A percentile compares a stretch with the other conserved stretches of the same genome.
These are phyloP conservation scores for Ilyonectria mors-panacis DNA, from an alignment of 2,329 filamentous ascomycete species.

Conservation along the genomic window DNA sequence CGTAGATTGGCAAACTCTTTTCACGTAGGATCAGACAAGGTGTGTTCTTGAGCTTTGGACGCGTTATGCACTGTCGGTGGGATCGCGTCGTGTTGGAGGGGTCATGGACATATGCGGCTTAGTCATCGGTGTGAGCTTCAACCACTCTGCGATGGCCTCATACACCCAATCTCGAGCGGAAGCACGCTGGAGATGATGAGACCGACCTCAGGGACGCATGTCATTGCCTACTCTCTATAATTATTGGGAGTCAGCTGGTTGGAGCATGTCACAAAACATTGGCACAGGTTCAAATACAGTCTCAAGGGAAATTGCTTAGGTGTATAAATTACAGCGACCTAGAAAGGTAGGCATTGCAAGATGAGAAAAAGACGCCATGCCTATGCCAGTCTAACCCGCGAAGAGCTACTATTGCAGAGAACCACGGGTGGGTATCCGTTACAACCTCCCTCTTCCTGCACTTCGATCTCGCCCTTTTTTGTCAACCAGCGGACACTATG, in stretches of 20 bases:
- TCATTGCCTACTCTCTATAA: too few relatives aligned
- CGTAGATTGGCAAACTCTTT: not conserved
- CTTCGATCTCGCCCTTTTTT: slow-evolving; percentile 63
- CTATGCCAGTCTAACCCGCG: slow-evolving; percentile 66
- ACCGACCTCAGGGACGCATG: too few relatives aligned
- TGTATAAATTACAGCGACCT: slow-evolving; percentile 76
- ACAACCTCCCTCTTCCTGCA: slow-evolving; percentile 61
- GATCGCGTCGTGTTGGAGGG: slow-evolving; percentile 12
- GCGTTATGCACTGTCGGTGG: not conserved
- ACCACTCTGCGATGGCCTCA: not conserved
- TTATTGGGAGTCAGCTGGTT: too few relatives aligned
- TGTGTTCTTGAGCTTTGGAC: not conserved
- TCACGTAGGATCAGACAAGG: not conserved
- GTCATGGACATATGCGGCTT: not conserved
- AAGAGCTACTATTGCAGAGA: slow-evolving; percentile 59
- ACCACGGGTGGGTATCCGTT: slow-evolving; percentile 56
- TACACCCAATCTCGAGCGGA: too few relatives aligned
- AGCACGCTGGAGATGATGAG: too few relatives aligned
- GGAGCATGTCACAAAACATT: not conserved
- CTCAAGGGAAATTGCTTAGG: slow-evolving; percentile 69
- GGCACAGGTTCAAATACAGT: slow-evolving; percentile 33
- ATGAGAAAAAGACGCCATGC: slow-evolving; percentile 62
- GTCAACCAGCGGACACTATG: slow-evolving; percentile 57
- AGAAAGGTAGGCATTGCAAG: slow-evolving; percentile 63
- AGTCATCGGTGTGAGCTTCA: slow-evolving; percentile 16